Evolutionary conservation across 2,329 filamentous ascomycete genomes (phyloP), one percentile per base, ranked within the genome.

Genomic region (Colletotrichum sp.): DNA sequence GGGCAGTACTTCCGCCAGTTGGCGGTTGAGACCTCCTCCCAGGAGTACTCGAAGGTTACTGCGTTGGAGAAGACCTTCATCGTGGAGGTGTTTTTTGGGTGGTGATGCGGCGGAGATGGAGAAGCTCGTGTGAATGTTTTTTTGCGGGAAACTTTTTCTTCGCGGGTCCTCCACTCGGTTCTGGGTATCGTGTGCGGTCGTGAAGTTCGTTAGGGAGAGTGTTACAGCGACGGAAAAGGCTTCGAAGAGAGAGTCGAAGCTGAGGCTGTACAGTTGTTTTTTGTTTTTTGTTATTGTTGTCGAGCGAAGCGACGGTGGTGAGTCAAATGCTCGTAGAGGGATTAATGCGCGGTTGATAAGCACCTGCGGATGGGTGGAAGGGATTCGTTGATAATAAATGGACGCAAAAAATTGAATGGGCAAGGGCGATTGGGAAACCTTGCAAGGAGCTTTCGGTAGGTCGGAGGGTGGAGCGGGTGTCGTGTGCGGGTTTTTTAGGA

Each of bases 1-100:
- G 96, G 96, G 82, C 95, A 98, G 88, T 99, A 99, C 86, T 99
- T 99, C 81, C 93, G 94, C 97, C 97, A 99, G 90, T 99, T 99
- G 84, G 95, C 96, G 16, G 95, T 96, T 30, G 96, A 98, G 44
- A 99, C 97, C 86, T 99, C 96, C 83, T 98, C 95, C 97, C 97
- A 99, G 62, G 96, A 98, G 90, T 99, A 99, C 88, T 98, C 91
- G 88, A 98, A 99, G 77, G 95, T 96, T 86, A 95, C 95, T 52
- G 90, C 89, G 82, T 95, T 98, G 80, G 95, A 95, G 83, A 99
- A 99, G 87, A 99, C 95, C 91, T 98, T 98, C 97, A 99, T 99
- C 68, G 76, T 87, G 80, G 70, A 60, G 57, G 74, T 68, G 28
- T 34, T 12, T 66, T 12, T 16, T 24, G 24, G 18, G 32, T 39